These are phyloP conservation scores for Ceratocystis diversiconidia DNA, from an alignment of 2,329 filamentous ascomycete species.

Conservation along the genomic window DNA sequence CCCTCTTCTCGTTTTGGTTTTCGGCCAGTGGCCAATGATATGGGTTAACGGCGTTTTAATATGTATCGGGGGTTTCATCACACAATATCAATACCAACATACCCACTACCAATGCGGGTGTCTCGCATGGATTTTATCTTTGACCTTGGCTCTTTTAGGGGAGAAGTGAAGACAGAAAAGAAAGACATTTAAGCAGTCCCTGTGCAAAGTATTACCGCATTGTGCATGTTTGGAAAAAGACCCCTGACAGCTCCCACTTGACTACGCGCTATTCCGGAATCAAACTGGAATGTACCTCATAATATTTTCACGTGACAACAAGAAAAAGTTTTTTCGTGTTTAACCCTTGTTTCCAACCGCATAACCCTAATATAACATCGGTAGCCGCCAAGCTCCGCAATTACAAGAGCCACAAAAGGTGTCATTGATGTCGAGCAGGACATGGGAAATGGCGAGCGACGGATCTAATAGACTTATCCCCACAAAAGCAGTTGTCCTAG, in stretches of 20 bases:
- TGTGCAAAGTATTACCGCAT: too few species aligned
- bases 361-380: not conserved
- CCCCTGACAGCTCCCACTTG: too few species aligned
- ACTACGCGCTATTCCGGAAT: too few species aligned
- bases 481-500: not conserved
- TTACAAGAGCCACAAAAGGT: not conserved
- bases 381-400: not conserved
- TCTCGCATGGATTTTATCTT: not conserved
- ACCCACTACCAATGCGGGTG: not conserved
- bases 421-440: conserved; percentile 4
- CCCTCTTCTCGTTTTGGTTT: not conserved
- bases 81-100: not conserved
- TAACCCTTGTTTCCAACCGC: not conserved
- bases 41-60: conserved; percentile 8
- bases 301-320: too few species aligned
- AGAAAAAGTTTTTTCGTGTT: not conserved
- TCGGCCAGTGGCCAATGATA: not conserved
- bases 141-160: not conserved
- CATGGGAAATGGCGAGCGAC: not conserved
- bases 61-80: not conserved
- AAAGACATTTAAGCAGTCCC: too few species aligned
- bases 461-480: not conserved
- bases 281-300: too few species aligned
- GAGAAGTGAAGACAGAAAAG: too few species aligned
- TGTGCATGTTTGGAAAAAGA: too few species aligned